Evolutionary conservation across 2,329 filamentous ascomycete genomes (phyloP), one percentile per base, ranked within the genome.

Genomic region (Microcera coccophila): DNA sequence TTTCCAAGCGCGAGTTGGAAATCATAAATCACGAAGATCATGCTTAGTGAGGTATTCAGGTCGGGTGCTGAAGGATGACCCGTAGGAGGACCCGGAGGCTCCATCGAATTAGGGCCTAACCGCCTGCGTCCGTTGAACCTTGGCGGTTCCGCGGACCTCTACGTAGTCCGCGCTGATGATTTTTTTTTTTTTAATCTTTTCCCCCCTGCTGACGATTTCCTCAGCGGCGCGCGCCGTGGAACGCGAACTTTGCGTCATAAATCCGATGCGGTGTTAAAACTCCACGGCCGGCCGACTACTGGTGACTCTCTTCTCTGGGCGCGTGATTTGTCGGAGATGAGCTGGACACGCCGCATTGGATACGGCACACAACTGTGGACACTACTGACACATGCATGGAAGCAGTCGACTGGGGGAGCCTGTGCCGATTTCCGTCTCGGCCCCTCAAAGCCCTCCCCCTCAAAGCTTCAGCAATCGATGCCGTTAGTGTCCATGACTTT

Each of bases 361-460:
- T 7, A 26, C 22, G 7, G 22, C 22, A 26, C 22, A 7, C 22
- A 26, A 12, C 22, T 12, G 7, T 26, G 12, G 22, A 26, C 22
- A 26, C n/a, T n/a, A 26, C 7, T 26, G 22, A 26, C 7, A 26
- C 22, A 26, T 7, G 7, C 22, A 26, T n/a, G n/a, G n/a, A n/a
- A n/a, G n/a, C 22, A 26, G 12, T 26, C 22, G 22, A 26, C 22
- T 7, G 12, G 22, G 22, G 29, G 29, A n/a, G 8, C 29, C 7
- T n/a, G 29, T 47, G 44, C 44, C 44, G 44, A 37, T 34, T 44
- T 37, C 44, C 44, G 44, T 44, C 44, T 47, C 37, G 44, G 44
- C 44, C 34, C n/a, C n/a, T n/a, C n/a, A n/a, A n/a, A n/a, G n/a
- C n/a, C n/a, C n/a, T n/a, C n/a, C n/a, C n/a, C n/a, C n/a, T n/a